A percentile compares a stretch with the other conserved stretches of the same genome.
phyloP scores from a whole-genome alignment of 2,329 filamentous ascomycete species.

The Daldinia eschscholtzii region DNA sequence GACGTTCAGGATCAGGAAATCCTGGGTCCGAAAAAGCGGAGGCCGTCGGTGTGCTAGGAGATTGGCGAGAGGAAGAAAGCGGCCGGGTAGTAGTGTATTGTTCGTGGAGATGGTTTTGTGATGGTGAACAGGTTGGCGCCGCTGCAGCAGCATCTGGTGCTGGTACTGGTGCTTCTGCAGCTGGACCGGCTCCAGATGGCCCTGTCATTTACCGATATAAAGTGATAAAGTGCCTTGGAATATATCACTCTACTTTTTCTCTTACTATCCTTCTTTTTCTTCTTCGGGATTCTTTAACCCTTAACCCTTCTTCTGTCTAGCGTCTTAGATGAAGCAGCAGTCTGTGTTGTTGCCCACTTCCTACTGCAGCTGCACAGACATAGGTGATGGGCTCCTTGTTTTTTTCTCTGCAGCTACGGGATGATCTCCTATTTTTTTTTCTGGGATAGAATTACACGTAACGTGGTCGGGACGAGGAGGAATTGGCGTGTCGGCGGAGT shows the following conservation, averaged over 20 bases:
- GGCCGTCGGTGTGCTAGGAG: constrained; percentile 37
- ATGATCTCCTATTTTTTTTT: constrained; percentile 42
- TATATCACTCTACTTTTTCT: constrained; percentile 29
- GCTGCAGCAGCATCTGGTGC: constrained; percentile 26
- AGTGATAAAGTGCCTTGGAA: constrained; percentile 22
- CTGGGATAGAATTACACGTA: constrained; percentile 38
- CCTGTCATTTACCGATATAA: constrained; percentile 48
- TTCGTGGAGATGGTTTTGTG: constrained; percentile 20
- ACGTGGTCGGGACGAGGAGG: constrained; percentile 31
- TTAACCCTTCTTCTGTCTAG: constrained; percentile 6
- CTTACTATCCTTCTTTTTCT: constrained; percentile 15
- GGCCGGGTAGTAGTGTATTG: constrained; percentile 28
- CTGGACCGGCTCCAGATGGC: constrained; percentile 45
- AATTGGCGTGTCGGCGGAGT: constrained; percentile 42
- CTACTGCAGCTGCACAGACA: constrained; percentile 41
- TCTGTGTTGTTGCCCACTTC: constrained; percentile 42
- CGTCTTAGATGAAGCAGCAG: constrained; percentile 19
- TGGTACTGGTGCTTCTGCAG: constrained; percentile 40
- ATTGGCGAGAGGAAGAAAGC: constrained; percentile 33
- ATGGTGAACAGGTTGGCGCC: constrained; percentile 22
- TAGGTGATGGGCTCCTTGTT: constrained; percentile 38
- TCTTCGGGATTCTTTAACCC: constrained; percentile 2
- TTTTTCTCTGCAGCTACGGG: constrained; percentile 32
- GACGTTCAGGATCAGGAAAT: constrained; percentile 41
- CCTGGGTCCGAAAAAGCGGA: constrained; percentile 47